Percentiles rank a stretch among this genome's conserved stretches.
These are phyloP conservation scores for Verruconis gallopava DNA, from an alignment of 2,329 filamentous ascomycete species.

Conservation along the genomic window DNA sequence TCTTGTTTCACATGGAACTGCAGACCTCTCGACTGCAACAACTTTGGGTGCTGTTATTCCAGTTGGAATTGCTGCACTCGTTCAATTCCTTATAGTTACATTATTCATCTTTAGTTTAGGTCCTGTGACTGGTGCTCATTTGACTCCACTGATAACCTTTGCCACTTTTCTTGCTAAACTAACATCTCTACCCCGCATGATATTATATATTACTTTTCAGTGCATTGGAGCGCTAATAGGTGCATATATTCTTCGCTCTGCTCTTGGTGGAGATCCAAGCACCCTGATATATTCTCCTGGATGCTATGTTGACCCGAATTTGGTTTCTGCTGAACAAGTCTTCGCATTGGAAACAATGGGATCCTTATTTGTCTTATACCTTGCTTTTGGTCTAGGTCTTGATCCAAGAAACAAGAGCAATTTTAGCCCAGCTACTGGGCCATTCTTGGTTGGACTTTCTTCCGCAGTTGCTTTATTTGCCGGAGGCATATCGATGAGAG, in stretches of 20 bases:
- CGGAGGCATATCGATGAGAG: slow-evolving; percentile 3
- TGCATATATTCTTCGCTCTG: slow-evolving; percentile 6
- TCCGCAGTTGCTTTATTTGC: slow-evolving; percentile 7
- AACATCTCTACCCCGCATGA: slow-evolving; percentile 6
- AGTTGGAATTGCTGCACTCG: slow-evolving; percentile 6
- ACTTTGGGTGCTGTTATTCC: slow-evolving; percentile 8
- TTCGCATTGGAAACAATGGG: slow-evolving; percentile 10
- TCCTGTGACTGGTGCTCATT: slow-evolving; percentile 10
- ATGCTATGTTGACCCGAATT: slow-evolving; percentile 7
- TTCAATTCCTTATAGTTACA: slow-evolving; percentile 8
- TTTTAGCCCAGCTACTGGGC: slow-evolving; percentile 8
- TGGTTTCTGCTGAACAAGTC: slow-evolving; percentile 1
- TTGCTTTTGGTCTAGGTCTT: slow-evolving; percentile 11
- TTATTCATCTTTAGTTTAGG: slow-evolving; percentile 8
- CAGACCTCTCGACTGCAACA: slow-evolving; percentile 1
- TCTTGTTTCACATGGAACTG: slow-evolving; percentile 1
- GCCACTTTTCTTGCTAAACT: slow-evolving; percentile 9
- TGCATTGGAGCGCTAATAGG: slow-evolving; percentile 8
- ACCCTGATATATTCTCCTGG: slow-evolving; percentile 2
- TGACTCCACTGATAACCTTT: slow-evolving; percentile 9
- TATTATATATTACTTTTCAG: slow-evolving; percentile 8
- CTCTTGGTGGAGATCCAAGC: slow-evolving; percentile 3
- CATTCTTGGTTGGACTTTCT: slow-evolving; percentile 8
- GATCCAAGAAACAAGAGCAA: slow-evolving; percentile 8
- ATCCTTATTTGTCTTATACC: slow-evolving; percentile 8